Evolutionary conservation across 345 rosid species (phyloP), one percentile per base, ranked within the genome.

Genomic region (Carallia pectinifolia): DNA sequence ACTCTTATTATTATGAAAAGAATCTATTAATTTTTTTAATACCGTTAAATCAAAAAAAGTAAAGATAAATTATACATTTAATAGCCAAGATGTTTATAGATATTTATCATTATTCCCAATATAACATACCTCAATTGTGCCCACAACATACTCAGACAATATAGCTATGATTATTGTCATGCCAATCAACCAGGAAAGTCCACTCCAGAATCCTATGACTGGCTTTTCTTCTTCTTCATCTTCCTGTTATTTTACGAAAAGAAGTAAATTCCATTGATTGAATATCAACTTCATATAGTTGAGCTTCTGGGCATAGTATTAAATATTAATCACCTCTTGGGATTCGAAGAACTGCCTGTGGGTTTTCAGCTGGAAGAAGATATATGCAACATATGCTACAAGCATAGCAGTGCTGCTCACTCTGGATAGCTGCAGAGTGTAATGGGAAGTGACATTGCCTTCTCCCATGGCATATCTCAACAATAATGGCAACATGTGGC

Each of bases 371-470:
- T 93, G 98, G 86, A 93, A 93, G 83, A 89, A 64, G 38, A 93
- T 90, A 63, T 89, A 93, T 33, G 91, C 89, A 59, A 87, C 59
- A 73, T 93, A 90, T 40, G 91, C 90, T 13, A 88, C 44, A 48
- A 93, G 92, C 93, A 90, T 93, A n/a, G 81, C 61, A 34, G 88
- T 78, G 88, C 98, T 89, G 81, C 97, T 87, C 29, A 81, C 89
- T 85, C 98, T 84, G 0, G 98, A 93, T 77, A 93, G 69, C 47
- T 78, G 76, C 58, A 93, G 89, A 17, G 76, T 78, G 65, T 58
- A 73, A 39, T 69, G 72, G 50, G 80, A 74, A 58, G 53, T 67
- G 36, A 67, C 70, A 38, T 58, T 62, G 55, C 69, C 81, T 0
- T 87, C 64, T 16, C 61, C 80, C 7, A 60, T 70, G 19, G 89